phyloP scores from a whole-genome alignment of 73 alveolate genomes.

The Paramecium tetraurelia region DNA sequence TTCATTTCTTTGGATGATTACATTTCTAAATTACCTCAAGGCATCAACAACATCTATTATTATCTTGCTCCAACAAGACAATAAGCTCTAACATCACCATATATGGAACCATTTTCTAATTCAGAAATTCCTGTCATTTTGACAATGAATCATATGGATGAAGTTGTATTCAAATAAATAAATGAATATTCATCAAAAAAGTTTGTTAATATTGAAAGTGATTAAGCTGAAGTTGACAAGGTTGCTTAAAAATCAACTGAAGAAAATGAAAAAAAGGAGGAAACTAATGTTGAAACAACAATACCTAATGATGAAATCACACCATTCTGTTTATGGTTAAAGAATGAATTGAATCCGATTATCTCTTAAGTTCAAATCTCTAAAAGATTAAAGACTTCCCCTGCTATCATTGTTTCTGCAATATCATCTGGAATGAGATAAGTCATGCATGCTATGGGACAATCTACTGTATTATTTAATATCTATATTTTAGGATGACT shows the following conservation, averaged over 20 bases:
- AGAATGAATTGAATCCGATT: conserved; percentile 72
- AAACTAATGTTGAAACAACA: conserved; percentile 16
- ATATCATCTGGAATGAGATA: conserved; percentile 74
- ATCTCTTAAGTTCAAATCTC: conserved; percentile 75
- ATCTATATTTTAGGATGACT: not conserved
- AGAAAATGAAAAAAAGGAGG: not conserved
- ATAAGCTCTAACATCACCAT: conserved; percentile 73
- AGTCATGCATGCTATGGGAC: conserved; percentile 74
- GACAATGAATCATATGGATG: conserved; percentile 80
- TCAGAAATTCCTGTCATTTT: conserved; percentile 75
- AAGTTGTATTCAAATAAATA: conserved; percentile 69
- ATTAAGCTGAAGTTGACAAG: conserved; percentile 44
- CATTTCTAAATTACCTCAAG: conserved; percentile 64
- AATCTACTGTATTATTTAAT: not conserved
- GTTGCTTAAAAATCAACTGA: not conserved
- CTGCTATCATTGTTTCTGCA: conserved; percentile 74
- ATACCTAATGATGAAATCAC: conserved; percentile 79
- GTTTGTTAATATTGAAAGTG: conserved; percentile 76
- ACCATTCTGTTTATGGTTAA: conserved; percentile 82
- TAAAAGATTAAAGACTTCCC: conserved; percentile 73
- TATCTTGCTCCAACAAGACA: conserved; percentile 62
- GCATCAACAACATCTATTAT: conserved; percentile 67
- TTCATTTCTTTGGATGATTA: conserved; percentile 69
- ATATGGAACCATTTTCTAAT: conserved; percentile 73
- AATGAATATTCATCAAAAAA: conserved; percentile 69